These are phyloP conservation scores for Sarocladium oryzae DNA, from an alignment of 2,329 filamentous ascomycete species.

Conservation along the genomic window DNA sequence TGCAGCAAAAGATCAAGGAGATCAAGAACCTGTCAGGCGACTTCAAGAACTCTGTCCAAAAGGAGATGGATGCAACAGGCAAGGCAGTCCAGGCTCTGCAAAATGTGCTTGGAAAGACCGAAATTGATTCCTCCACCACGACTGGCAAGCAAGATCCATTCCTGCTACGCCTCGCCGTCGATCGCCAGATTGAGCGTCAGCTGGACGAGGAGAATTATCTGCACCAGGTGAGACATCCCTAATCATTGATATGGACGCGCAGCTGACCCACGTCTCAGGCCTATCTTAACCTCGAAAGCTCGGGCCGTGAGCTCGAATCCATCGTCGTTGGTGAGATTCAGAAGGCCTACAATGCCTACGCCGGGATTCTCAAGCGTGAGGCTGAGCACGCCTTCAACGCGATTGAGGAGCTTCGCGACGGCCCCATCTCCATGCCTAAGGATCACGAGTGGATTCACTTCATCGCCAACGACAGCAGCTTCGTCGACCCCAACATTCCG, in stretches of 20 bases:
- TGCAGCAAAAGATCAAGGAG: slow-evolving; percentile 96
- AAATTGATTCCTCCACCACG: slow-evolving; percentile 65
- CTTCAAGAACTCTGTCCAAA: slow-evolving; percentile 95
- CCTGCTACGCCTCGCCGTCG: slow-evolving; percentile 75
- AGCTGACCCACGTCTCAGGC: slow-evolving; percentile 47
- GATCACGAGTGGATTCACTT: slow-evolving; percentile 88
- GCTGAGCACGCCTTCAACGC: slow-evolving; percentile 73
- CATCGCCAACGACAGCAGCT: slow-evolving; percentile 72
- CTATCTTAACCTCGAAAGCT: slow-evolving; percentile 89
- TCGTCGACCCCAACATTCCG: slow-evolving; percentile 78
- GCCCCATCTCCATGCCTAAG: slow-evolving; percentile 87
- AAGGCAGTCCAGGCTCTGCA: slow-evolving; percentile 75
- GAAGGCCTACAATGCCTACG: slow-evolving; percentile 93
- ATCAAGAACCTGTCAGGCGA: slow-evolving; percentile 91
- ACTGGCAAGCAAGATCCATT: slow-evolving; percentile 90
- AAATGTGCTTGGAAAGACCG: slow-evolving; percentile 71
- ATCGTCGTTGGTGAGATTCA: slow-evolving; percentile 98
- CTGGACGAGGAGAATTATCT: slow-evolving; percentile 97
- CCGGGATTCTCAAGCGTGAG: slow-evolving; percentile 85
- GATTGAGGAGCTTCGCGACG: slow-evolving; percentile 73
- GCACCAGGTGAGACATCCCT: slow-evolving; percentile 60
- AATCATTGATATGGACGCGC: slow-evolving; percentile 7
- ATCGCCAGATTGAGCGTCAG: slow-evolving; percentile 85
- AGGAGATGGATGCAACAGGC: slow-evolving; percentile 81
- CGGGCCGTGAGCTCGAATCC: slow-evolving; percentile 87